Base-by-base conservation (phyloP, 2,329 filamentous ascomycete genomes). In the Aspergillus melleus region DNA sequence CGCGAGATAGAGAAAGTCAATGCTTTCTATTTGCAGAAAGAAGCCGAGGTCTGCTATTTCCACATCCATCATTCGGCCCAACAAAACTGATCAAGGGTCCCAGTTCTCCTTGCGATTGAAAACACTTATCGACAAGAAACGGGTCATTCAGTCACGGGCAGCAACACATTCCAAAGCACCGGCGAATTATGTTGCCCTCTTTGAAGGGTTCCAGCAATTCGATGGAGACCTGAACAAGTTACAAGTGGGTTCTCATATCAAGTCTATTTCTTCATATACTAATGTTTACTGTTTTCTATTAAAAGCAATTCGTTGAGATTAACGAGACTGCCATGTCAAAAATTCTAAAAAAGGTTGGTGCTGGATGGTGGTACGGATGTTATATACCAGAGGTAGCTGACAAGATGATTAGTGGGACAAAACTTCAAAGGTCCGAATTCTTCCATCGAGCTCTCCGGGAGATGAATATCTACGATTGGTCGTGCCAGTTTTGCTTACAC, bases 1-100 rank as follows among this genome's bases (percentile, higher is more conserved):
- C 89, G 95, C 69, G 95, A 99, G 77, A 86, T 99, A 57, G 95
- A 98, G 77, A 99, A 98, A 77, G 95, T 99, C 78, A 99, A 99
- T 78, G 91, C 88, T 14, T 97, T 97, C 77, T 99, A 99, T 75
- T 79, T 98, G 39, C 95, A 98, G 75, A 99, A 99, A 75, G 95
- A 99, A 79, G 93, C 92, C 55, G 95, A 99, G 87, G 92, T 96
- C 81, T 65, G 85, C 79, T 55, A 20, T 39, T 19, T 30, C 59
- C 36, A 22, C 44, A 50, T 55, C 51, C 24, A 26, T 42, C 11
- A 53, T 36, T 6, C 50, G 16, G 29, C 19, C 30, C 10, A 47
- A 26, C 26, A 36, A 26, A 46, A 29, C 57, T 62, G 16, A 58
- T 51, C 42, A 4, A 12, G 24, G 39, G 11, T 42, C 14, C 22